phyloP scores from a whole-genome alignment of 75 land plant genomes.

The Chamaecyparis obtusa region DNA sequence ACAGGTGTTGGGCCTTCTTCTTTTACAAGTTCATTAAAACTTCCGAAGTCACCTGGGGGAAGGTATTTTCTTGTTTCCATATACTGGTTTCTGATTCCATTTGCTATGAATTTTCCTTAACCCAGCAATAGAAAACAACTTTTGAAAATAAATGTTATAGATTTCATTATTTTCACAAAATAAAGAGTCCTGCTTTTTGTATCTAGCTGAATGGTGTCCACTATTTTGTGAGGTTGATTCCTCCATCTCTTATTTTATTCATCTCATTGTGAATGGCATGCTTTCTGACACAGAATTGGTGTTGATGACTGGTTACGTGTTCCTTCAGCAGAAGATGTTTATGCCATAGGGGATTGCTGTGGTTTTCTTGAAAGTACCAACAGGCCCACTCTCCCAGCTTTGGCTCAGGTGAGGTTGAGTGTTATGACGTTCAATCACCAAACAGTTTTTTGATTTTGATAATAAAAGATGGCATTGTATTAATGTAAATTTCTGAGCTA shows the following conservation, averaged over 20 bases:
- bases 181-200: neutral
- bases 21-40: slow-evolving; percentile 52
- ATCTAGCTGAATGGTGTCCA: neutral
- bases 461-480: no score
- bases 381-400: slow-evolving; percentile 72
- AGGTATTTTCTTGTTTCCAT: slow-evolving; percentile 46
- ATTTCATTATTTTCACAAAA: neutral
- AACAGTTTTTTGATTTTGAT: neutral
- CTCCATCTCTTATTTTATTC: neutral
- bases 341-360: slow-evolving; percentile 88
- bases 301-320: slow-evolving; percentile 81
- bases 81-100: neutral
- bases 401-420: slow-evolving; percentile 67
- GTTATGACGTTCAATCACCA: neutral
- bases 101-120: neutral
- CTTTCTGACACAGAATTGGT: slow-evolving; percentile 63
- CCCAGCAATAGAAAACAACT: neutral
- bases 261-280: slow-evolving; percentile 3
- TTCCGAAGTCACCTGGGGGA: slow-evolving; percentile 86
- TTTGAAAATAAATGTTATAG: neutral
- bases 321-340: slow-evolving; percentile 76
- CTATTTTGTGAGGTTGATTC: neutral
- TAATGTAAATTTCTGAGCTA: no score
- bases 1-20: slow-evolving; percentile 96
- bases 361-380: slow-evolving; percentile 87